These are phyloP conservation scores for Candida boidinii DNA, from an alignment of 805 yeast genomes.

Conservation along the genomic window DNA sequence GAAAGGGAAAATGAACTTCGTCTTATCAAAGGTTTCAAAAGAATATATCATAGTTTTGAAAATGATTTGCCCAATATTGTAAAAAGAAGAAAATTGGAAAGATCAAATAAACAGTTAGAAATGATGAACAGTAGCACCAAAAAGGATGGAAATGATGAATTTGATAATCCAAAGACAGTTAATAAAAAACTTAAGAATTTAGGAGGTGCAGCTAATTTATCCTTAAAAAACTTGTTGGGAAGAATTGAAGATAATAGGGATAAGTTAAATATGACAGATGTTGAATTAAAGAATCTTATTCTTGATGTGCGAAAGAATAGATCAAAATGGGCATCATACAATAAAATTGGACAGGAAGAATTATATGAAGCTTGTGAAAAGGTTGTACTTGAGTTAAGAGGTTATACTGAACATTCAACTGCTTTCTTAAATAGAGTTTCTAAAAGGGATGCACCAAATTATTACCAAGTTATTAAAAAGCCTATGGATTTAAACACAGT, in stretches of 20 bases:
- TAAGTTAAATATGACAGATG: constrained; percentile 64
- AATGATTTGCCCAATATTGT: constrained; percentile 67
- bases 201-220: constrained; percentile 65
- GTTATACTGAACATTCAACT: constrained; percentile 92
- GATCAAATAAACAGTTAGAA: constrained; percentile 65
- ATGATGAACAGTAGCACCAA: constrained; percentile 20
- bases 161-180: constrained; percentile 17
- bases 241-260: constrained; percentile 76
- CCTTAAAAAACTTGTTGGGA: constrained; percentile 70
- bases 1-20: constrained; percentile 27
- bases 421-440: constrained; percentile 95
- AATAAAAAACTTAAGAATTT: constrained; percentile 22
- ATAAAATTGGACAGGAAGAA: constrained; percentile 94
- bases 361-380: constrained; percentile 95
- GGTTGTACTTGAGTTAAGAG: constrained; percentile 81
- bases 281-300: constrained; percentile 74
- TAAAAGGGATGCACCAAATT: constrained; percentile 96
- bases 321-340: constrained; percentile 97
- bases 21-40: constrained; percentile 56
- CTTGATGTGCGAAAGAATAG: constrained; percentile 91
- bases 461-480: constrained; percentile 76
- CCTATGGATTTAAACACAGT: constrained; percentile 98
- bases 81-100: constrained; percentile 70
- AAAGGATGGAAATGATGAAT: constrained; percentile 7
- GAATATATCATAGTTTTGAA: constrained; percentile 69